Evolutionary conservation across 2,329 filamentous ascomycete species (phyloP), one percentile per base, ranked within the genome.

Genomic region (Penicillium verrucosum): DNA sequence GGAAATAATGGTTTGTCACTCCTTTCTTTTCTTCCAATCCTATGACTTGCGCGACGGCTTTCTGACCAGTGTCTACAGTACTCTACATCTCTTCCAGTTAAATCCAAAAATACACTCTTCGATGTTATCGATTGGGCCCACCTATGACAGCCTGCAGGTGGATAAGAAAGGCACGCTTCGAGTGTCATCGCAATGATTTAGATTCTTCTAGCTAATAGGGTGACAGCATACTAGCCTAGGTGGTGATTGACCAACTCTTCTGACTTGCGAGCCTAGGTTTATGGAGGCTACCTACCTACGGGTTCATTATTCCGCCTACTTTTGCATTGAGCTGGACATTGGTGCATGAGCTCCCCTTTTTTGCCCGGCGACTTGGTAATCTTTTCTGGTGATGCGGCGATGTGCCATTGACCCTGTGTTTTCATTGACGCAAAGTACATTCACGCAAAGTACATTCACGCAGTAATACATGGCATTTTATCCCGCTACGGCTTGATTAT

Each of bases 1-100:
- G 93, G 93, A 66, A 97, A 97, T 78, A 97, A 97, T 70, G 93
- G 93, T 95, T 66, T 70, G 78, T 66, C 34, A 6, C 25, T 34
- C 14, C 2, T 43, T 34, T 16, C 36, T 25, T 18, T 16, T 25
- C 5, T 32, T 36, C 5, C 3, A 14, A 34, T 16, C 12, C 6
- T 42, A 29, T n/a, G 27, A 11, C 1, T 23, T 9, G 18, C 16
- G 25, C 16, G 23, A 46, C 1, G 9, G 12, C 2, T 16, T 44
- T 11, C 54, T 55, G 9, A 46, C 10, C n/a, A 21, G 21, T 30
- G 11, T 1, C 2, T 46, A 4, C 29, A 73, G 70, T 73, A 18
- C 67, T 77, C 29, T 77, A 77, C 58, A 77, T 77, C 36, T 74
- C 75, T 5, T 68, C 71, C 12, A 67, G 64, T 56, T 74, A 56